Percentiles rank a stretch among this genome's conserved stretches.
Conservation (phyloP, 208 protist genomes). For the Phytomonas francai region DNA sequence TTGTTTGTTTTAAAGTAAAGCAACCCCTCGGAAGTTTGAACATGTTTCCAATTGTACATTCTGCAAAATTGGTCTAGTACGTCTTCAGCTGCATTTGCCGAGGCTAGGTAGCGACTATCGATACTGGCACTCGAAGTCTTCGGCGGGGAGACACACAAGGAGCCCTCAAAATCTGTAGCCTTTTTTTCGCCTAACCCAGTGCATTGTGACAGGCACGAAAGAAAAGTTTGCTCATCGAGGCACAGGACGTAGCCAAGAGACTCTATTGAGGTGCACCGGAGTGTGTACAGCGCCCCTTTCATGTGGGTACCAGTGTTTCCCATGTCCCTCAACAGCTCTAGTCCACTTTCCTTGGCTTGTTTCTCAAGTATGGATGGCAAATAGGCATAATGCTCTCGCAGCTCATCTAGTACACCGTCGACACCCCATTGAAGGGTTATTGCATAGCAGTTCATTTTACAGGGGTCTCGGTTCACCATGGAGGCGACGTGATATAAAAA, state of each 20-base stretch:
- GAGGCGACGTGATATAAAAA: background rate
- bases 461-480: background rate
- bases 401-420: slow-evolving; percentile 27
- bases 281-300: slow-evolving; percentile 1
- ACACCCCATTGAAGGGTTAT: slow-evolving; percentile 18
- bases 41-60: background rate
- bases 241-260: slow-evolving; percentile 31
- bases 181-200: background rate
- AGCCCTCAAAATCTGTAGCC: background rate
- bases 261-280: slow-evolving; percentile 21
- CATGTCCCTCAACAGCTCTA: slow-evolving; percentile 18
- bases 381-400: slow-evolving; percentile 17
- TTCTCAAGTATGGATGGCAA: slow-evolving; percentile 17
- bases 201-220: background rate
- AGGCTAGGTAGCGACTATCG: background rate
- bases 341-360: slow-evolving; percentile 19
- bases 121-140: background rate
- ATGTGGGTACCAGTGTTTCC: background rate
- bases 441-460: background rate
- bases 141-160: background rate
- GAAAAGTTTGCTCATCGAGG: slow-evolving; percentile 1
- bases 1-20: slow-evolving; percentile 48
- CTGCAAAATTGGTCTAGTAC: background rate
- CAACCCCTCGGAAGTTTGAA: background rate
- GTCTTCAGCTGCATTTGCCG: background rate